These are phyloP conservation scores for Penicillium salamii DNA, from an alignment of 495 filamentous ascomycete species.

Conservation along the genomic window DNA sequence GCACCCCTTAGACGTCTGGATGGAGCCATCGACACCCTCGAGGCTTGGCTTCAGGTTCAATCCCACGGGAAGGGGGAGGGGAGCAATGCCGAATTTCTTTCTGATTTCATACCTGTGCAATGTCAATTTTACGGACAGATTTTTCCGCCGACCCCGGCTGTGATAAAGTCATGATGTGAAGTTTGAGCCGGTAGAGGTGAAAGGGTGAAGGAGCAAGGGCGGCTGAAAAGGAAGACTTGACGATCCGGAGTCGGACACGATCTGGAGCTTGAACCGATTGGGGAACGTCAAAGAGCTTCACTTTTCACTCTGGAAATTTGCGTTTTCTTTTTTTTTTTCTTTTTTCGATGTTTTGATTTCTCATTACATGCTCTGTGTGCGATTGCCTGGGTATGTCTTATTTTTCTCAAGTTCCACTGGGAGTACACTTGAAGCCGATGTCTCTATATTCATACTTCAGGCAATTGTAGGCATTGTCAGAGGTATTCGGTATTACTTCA, in stretches of 20 bases:
- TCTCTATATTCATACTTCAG: no score
- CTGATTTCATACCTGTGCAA: conserved; percentile 69
- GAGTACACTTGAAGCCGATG: no score
- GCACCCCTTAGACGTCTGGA: no score
- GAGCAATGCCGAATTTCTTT: no score
- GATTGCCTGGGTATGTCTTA: no score
- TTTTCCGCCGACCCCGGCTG: conserved; percentile 38
- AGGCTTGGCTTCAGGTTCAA: background rate
- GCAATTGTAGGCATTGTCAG: no score
- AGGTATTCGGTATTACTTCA: no score
- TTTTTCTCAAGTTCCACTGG: no score
- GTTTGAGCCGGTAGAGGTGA: background rate
- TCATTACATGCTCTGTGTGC: no score
- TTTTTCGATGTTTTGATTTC: no score
- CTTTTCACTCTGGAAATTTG: background rate
- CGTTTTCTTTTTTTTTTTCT: background rate
- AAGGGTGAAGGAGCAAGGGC: conserved; percentile 20
- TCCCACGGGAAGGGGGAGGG: no score
- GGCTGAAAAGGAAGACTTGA: conserved; percentile 21
- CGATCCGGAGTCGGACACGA: background rate
- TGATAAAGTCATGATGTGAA: conserved; percentile 27
- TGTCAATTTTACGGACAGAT: conserved; percentile 49
- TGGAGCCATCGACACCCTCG: background rate
- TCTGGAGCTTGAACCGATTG: background rate
- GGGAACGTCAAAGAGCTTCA: background rate